These are phyloP conservation scores for Carex littledalei DNA, from an alignment of 176 grass and related monocot species.

Conservation along the genomic window DNA sequence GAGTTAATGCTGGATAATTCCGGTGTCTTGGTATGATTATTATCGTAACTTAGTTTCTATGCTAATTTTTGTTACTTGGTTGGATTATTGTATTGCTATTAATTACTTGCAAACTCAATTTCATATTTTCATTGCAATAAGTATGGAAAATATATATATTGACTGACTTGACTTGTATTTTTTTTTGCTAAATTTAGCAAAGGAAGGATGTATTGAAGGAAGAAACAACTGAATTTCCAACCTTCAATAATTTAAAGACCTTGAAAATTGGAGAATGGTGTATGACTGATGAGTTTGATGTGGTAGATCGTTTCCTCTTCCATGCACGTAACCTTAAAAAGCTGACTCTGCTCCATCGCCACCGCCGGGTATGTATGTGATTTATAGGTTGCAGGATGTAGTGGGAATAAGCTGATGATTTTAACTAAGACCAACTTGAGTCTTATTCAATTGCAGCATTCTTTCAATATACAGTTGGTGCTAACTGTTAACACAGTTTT, in stretches of 20 bases:
- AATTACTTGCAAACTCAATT: neutral
- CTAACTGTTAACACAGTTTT: too few relatives aligned
- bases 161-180: too few relatives aligned
- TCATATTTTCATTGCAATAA: neutral
- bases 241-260: constrained; percentile 1
- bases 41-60: neutral
- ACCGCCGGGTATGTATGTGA: neutral
- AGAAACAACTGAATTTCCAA: neutral
- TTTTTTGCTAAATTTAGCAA: too few relatives aligned
- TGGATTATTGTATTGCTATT: neutral
- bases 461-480: neutral
- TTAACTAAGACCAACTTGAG: neutral
- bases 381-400: neutral
- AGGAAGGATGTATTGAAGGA: too few relatives aligned
- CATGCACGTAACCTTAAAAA: neutral
- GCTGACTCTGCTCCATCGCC: neutral
- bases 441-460: neutral
- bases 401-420: neutral
- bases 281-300: neutral
- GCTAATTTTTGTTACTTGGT: neutral
- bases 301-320: neutral
- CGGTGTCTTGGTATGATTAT: neutral
- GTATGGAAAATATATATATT: too few relatives aligned
- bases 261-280: constrained; percentile 2
- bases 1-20: neutral